Conservation (phyloP, 208 protist genomes). For the Lotmaria passim region DNA sequence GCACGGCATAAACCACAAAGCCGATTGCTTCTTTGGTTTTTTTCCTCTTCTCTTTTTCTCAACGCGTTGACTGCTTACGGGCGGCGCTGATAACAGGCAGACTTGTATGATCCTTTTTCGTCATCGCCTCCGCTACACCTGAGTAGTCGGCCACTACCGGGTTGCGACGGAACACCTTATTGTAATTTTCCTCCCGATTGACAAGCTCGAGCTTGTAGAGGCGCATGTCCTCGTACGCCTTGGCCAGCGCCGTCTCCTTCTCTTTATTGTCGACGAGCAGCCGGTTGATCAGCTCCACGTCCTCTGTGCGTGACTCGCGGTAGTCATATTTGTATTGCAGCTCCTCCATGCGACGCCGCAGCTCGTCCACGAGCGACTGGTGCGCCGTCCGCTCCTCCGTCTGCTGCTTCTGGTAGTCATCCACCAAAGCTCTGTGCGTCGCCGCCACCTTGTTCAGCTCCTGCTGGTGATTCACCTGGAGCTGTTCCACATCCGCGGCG, state of each 20-base stretch:
- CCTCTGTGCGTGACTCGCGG: constrained; percentile 89
- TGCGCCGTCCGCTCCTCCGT: constrained; percentile 42
- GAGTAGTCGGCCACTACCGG: constrained; percentile 54
- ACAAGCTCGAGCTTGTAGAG: constrained; percentile 94
- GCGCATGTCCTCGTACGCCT: constrained; percentile 90
- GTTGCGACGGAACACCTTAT: constrained; percentile 91
- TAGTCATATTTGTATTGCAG: constrained; percentile 91
- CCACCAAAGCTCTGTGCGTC: constrained; percentile 54
- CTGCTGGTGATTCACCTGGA: constrained; percentile 32
- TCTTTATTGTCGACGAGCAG: constrained; percentile 78
- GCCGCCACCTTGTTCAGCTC: constrained; percentile 38
- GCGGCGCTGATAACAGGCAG: constrained; percentile 17
- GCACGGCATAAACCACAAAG: too few relatives aligned
- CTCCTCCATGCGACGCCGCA: constrained; percentile 52
- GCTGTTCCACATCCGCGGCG: constrained; percentile 33
- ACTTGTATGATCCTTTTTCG: constrained; percentile 6
- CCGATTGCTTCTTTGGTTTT: too few relatives aligned
- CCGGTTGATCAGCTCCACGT: constrained; percentile 89
- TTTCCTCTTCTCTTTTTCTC: too few relatives aligned
- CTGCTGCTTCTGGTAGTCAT: constrained; percentile 57
- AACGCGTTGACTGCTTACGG: constrained; percentile 24
- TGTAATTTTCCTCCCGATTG: constrained; percentile 96
- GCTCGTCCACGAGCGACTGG: constrained; percentile 41
- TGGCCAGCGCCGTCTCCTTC: constrained; percentile 76
- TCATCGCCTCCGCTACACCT: constrained; percentile 11